Base-by-base conservation (phyloP, 2,329 filamentous ascomycete species). In the Scedosporium dehoogii region DNA sequence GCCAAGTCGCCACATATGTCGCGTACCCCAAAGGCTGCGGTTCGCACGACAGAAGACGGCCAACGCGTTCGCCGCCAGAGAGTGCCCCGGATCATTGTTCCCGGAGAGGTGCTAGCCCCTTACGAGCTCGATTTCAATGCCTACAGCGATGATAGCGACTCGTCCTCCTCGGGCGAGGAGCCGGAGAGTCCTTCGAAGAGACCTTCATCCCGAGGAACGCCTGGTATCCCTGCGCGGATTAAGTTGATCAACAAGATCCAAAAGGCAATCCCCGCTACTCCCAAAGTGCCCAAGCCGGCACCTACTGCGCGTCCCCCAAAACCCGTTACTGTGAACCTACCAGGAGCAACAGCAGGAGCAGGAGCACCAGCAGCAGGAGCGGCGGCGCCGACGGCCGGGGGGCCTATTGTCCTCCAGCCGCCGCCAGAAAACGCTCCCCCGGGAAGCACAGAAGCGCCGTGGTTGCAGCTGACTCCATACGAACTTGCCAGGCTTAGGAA, bases 401-500 rank as follows among this genome's bases (percentile, higher is more conserved):
- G 76, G 0, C 74, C 76, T 4, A 74, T 74, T 3, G 65, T 76
- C 60, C 75, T 85, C 14, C 77, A 83, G 46, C 85, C 85, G 3
- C 85, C 85, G 1, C 85, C 85, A 0, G 79, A 83, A 29, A 80
- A 86, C 65, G 83, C 83, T 1, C 76, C 83, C 1, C 74, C 81
- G 14, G 85, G 85, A 29, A 85, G 83, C 62, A 68, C 77, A 2
- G 81, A 87, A 68, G 81, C 83, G 10, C 86, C 86, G 0, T 89
- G 86, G 86, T 76, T 88, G 25, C 84, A 85, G 67, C 77, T 89
- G 44, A 88, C 85, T 6, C 76, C 80, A 16, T 87, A 83, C 65
- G 86, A 89, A 70, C 77, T 89, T 57, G 85, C 85, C 0, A 82
- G 85, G 65, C 79, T 94, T 6, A 80, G 90, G 64, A 94, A 94